A percentile compares a stretch with the other conserved stretches of the same genome.
phyloP scores from a whole-genome alignment of 768 basidiomycete species.

The Gautieria morchelliformis region DNA sequence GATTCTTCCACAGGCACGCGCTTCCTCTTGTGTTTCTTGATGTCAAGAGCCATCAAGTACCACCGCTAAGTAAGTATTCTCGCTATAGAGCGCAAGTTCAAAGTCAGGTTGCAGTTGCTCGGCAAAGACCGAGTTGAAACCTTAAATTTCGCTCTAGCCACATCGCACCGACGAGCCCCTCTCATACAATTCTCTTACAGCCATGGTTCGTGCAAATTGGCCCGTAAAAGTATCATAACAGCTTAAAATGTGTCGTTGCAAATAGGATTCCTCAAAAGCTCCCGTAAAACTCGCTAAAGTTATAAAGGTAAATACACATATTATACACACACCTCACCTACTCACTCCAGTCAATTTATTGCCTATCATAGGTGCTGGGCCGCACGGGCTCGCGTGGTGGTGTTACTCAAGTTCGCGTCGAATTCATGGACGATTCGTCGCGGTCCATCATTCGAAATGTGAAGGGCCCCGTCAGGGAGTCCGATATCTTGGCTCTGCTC shows the following conservation, averaged over 20 bases:
- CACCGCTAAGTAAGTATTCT: too few relatives aligned
- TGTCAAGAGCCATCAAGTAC: too few relatives aligned
- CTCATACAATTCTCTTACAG: too few relatives aligned
- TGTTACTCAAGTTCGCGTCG: constrained; percentile 98
- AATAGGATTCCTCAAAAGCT: constrained; percentile 68
- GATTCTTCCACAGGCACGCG: too few relatives aligned
- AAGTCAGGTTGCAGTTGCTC: constrained; percentile 4
- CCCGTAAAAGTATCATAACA: constrained; percentile 1
- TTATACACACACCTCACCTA: constrained; percentile 9
- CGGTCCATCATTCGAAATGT: constrained; percentile 98
- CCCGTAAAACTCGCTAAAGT: constrained; percentile 98
- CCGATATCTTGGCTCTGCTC: constrained; percentile 92
- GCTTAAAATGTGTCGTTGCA: constrained; percentile 4
- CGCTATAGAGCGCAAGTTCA: not conserved
- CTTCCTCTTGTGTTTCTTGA: too few relatives aligned
- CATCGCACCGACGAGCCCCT: constrained; percentile 17
- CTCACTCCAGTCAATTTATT: not conserved
- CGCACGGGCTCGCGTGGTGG: constrained; percentile 98
- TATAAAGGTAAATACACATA: constrained; percentile 57
- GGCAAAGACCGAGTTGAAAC: constrained; percentile 12
- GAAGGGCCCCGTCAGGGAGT: constrained; percentile 92
- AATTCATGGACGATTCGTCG: constrained; percentile 95
- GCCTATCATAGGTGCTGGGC: constrained; percentile 86
- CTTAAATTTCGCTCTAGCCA: constrained; percentile 20
- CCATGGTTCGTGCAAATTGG: too few relatives aligned